Percentiles rank a stretch among this genome's conserved stretches.
Conservation (phyloP, 768 basidiomycete species). For the Russula olivacea region DNA sequence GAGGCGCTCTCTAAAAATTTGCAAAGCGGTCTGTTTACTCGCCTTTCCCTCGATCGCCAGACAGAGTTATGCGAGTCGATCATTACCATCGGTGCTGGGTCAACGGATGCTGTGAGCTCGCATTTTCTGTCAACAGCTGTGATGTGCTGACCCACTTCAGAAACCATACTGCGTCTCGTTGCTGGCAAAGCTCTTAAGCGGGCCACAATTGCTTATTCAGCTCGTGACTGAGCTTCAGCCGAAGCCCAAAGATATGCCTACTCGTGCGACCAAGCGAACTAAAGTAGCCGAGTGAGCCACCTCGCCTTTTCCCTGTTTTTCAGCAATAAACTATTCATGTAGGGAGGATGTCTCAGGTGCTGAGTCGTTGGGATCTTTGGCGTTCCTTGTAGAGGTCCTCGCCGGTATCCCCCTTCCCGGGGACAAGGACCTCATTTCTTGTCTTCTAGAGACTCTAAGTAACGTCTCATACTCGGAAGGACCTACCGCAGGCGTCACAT, state of each 20-base stretch:
- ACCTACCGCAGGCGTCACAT: constrained; percentile 60
- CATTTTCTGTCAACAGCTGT: constrained; percentile 22
- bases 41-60: constrained; percentile 48
- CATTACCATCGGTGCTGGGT: constrained; percentile 46
- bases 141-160: constrained; percentile 10
- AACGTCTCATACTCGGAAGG: constrained; percentile 54
- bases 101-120: constrained; percentile 43
- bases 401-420: constrained; percentile 58
- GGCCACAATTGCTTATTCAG: constrained; percentile 47
- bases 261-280: constrained; percentile 57
- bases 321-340: background rate
- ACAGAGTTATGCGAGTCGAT: constrained; percentile 50
- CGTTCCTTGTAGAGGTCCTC: constrained; percentile 63
- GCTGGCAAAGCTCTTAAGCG: constrained; percentile 43
- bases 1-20: constrained; percentile 41
- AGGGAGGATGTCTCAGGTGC: constrained; percentile 3
- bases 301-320: background rate
- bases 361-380: constrained; percentile 37
- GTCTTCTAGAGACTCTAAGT: constrained; percentile 66
- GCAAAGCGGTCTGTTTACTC: constrained; percentile 50
- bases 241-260: constrained; percentile 34
- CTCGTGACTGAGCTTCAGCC: constrained; percentile 50
- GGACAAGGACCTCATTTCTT: constrained; percentile 64
- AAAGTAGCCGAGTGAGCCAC: constrained; percentile 50
- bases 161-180: constrained; percentile 39